Evolutionary conservation across 2,329 filamentous ascomycete species (phyloP).

Genomic region (Phyllosticta citrichinensis): DNA sequence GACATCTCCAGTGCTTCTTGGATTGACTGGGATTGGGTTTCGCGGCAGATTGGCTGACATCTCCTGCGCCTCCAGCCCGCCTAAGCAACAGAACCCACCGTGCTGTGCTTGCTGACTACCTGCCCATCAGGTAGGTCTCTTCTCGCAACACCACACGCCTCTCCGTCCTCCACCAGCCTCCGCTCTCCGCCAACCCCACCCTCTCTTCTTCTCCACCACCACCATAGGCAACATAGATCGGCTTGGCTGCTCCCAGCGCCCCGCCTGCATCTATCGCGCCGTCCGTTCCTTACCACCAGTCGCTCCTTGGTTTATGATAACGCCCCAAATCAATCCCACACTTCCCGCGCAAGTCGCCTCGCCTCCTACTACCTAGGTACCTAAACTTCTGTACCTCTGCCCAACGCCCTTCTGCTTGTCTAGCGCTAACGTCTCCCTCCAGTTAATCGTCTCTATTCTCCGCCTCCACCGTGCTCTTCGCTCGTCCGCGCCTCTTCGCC

Average conservation of each 20-base stretch:
- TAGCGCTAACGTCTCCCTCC: conserved; percentile 1
- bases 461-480: not conserved
- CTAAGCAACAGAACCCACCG: too few relatives aligned
- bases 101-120: not conserved
- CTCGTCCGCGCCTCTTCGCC: not conserved
- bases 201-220: not conserved
- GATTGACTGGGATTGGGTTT: not conserved
- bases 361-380: not conserved
- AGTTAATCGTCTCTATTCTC: conserved; percentile 10
- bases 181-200: conserved; percentile 1
- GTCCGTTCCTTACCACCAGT: conserved; percentile 10
- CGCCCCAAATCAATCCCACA: not conserved
- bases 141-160: not conserved
- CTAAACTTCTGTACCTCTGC: conserved; percentile 6
- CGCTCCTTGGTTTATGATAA: not conserved
- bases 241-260: not conserved
- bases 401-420: not conserved
- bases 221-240: conserved; percentile 9
- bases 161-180: conserved; percentile 6
- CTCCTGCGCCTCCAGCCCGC: not conserved
- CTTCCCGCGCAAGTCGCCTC: not conserved
- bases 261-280: conserved; percentile 6
- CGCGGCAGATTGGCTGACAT: not conserved
- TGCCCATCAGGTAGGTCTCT: too few relatives aligned
- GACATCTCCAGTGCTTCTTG: too few relatives aligned